Evolutionary conservation across 2,329 filamentous ascomycete species (phyloP).

Genomic region (Ceratocystis eucalypticola): DNA sequence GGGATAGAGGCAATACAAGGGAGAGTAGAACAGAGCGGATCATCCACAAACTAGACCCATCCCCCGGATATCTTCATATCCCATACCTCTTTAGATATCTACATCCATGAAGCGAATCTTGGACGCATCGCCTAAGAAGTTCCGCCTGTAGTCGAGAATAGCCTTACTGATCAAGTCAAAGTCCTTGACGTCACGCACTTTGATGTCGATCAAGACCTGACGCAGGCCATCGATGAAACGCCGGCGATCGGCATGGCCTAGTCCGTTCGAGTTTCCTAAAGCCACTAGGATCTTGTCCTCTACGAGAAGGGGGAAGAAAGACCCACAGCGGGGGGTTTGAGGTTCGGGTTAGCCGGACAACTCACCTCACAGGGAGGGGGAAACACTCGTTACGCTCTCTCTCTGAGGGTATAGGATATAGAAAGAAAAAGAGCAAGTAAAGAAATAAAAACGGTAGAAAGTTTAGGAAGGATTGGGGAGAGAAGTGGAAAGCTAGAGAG

Average conservation of each 20-base stretch:
- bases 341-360: conserved; percentile 9
- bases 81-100: conserved; percentile 8
- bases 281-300: conserved; percentile 62
- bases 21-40: too few relatives aligned
- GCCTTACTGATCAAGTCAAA: conserved; percentile 53
- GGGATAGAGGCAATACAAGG: too few relatives aligned
- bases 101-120: conserved; percentile 33
- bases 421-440: background rate
- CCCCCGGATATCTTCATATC: too few relatives aligned
- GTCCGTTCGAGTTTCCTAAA: conserved; percentile 53
- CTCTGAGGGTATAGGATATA: background rate
- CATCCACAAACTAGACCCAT: background rate
- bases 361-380: conserved; percentile 4
- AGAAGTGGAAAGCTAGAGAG: background rate
- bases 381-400: conserved; percentile 8
- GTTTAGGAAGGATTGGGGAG: too few relatives aligned
- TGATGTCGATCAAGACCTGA: conserved; percentile 46
- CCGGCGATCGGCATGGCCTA: conserved; percentile 45
- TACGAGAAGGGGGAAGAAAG: conserved; percentile 26
- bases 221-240: conserved; percentile 51
- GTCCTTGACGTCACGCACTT: conserved; percentile 47
- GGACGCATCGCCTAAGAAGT: conserved; percentile 50
- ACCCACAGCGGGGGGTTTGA: background rate
- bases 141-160: conserved; percentile 53
- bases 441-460: background rate